Conservation (phyloP, 257 asterid species). For the Thymus quinquecostatus region DNA sequence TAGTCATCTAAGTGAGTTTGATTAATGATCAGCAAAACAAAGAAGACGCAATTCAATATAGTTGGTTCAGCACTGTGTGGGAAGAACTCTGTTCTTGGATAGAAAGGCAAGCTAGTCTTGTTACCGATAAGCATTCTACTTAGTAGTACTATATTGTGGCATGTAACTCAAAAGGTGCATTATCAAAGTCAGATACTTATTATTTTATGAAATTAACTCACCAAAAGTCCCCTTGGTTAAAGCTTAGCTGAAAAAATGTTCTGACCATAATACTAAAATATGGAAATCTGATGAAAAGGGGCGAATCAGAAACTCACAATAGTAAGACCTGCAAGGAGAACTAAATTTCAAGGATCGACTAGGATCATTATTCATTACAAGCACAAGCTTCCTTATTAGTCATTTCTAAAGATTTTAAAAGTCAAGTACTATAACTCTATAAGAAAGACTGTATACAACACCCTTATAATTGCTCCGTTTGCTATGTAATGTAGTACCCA, state of each 20-base stretch:
- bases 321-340: not conserved
- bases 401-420: not conserved
- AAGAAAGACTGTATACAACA: too few relatives aligned
- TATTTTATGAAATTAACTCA: slow-evolving; percentile 5
- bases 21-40: not conserved
- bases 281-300: not conserved
- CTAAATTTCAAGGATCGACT: not conserved
- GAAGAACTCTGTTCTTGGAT: not conserved
- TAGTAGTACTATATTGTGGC: not conserved
- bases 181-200: not conserved
- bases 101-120: not conserved
- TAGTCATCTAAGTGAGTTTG: not conserved
- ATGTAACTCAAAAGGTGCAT: not conserved
- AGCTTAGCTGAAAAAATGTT: not conserved
- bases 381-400: not conserved
- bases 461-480: not conserved
- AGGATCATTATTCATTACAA: not conserved
- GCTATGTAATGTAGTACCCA: not conserved
- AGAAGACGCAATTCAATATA: not conserved
- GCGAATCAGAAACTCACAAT: not conserved
- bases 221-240: not conserved
- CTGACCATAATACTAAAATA: not conserved
- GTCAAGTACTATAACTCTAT: not conserved
- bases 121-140: not conserved
- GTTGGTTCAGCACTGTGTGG: not conserved